Evolutionary conservation across 441 rosid species (phyloP).

Genomic region (Populus hybrid): DNA sequence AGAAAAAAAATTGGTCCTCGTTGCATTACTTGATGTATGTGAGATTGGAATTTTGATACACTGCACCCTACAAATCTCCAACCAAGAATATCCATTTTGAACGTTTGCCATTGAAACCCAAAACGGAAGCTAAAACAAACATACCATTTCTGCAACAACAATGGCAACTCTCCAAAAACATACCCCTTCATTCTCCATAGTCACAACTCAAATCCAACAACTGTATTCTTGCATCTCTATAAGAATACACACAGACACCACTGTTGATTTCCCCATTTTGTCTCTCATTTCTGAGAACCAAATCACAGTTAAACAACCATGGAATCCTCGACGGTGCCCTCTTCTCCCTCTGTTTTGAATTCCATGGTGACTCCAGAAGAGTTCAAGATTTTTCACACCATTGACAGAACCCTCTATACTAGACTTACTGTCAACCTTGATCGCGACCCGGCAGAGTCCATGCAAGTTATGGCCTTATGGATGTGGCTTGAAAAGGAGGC

Average conservation of each 20-base stretch:
- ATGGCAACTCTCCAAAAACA: conserved; percentile 15
- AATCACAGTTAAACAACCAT: background rate
- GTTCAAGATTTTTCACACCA: conserved; percentile 44
- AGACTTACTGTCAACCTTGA: conserved; percentile 40
- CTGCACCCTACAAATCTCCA: background rate
- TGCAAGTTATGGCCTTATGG: conserved; percentile 52
- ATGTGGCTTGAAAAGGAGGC: conserved; percentile 48
- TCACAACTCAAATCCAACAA: background rate
- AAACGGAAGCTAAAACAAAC: conserved; percentile 5
- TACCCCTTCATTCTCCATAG: conserved; percentile 9
- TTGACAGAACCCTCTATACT: conserved; percentile 44
- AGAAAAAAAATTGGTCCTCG: background rate
- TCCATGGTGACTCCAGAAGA: conserved; percentile 29
- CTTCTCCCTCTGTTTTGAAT: conserved; percentile 10
- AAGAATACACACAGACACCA: background rate
- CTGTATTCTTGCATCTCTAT: background rate
- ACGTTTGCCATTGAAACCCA: conserved; percentile 12
- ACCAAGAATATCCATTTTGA: background rate
- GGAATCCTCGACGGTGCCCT: background rate
- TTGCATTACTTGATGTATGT: background rate
- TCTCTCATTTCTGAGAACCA: background rate
- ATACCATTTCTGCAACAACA: conserved; percentile 7
- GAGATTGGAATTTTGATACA: background rate
- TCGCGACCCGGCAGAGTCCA: conserved; percentile 41
- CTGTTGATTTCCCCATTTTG: background rate